These are phyloP conservation scores for Xylaria palmicola DNA, from an alignment of 495 filamentous ascomycete species.

Conservation along the genomic window DNA sequence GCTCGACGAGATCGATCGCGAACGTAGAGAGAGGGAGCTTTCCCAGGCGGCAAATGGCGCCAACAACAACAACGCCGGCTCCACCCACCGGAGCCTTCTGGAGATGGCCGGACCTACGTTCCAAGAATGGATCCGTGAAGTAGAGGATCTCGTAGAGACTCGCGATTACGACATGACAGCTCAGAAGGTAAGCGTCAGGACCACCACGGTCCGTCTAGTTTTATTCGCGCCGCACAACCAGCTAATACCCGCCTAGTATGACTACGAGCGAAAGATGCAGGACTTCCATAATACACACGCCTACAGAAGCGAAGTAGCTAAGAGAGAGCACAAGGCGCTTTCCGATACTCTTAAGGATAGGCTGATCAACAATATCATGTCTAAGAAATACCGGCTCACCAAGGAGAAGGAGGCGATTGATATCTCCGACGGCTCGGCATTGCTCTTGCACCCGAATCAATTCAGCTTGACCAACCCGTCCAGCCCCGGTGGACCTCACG, in stretches of 20 bases:
- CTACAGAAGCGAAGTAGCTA: constrained; percentile 70
- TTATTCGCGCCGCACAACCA: background rate
- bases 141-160: constrained; percentile 82
- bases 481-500: constrained; percentile 77
- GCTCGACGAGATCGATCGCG: constrained; percentile 64
- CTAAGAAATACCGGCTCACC: constrained; percentile 72
- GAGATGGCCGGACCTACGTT: constrained; percentile 78
- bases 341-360: constrained; percentile 78
- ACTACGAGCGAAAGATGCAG: constrained; percentile 53
- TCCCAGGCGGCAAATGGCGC: constrained; percentile 59
- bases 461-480: constrained; percentile 79
- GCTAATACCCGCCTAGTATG: constrained; percentile 40
- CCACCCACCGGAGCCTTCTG: constrained; percentile 45
- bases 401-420: constrained; percentile 88
- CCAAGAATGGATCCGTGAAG: constrained; percentile 72
- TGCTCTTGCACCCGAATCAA: constrained; percentile 88
- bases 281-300: constrained; percentile 53
- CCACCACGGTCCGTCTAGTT: constrained; percentile 3
- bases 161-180: constrained; percentile 75
- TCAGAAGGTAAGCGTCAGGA: constrained; percentile 61
- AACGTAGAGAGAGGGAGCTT: constrained; percentile 61
- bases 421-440: constrained; percentile 81
- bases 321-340: constrained; percentile 78
- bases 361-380: constrained; percentile 70
- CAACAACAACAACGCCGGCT: constrained; percentile 45